Conservation (phyloP, 192 early-diverging fungal genomes). For the Spizellomyces punctatus region DNA sequence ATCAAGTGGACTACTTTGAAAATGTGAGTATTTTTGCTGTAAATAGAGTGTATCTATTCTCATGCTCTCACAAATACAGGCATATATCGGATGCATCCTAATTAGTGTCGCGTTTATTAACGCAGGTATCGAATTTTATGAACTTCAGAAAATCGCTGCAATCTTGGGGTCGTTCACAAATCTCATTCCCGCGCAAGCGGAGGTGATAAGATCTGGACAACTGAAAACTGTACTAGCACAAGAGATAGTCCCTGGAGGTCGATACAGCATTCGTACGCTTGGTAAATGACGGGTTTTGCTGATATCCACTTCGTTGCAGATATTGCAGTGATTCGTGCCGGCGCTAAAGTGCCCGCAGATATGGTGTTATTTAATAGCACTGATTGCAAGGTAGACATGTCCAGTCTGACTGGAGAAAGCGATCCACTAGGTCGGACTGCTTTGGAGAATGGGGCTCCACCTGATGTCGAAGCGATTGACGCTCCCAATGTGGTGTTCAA, state of each 20-base stretch:
- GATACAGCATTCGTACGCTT: neutral
- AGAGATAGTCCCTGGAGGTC: slow-evolving; percentile 45
- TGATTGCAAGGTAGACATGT: slow-evolving; percentile 55
- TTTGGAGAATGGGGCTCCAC: slow-evolving; percentile 14
- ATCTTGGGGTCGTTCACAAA: slow-evolving; percentile 77
- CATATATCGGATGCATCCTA: slow-evolving; percentile 53
- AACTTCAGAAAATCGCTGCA: slow-evolving; percentile 67
- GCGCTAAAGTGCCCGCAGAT: slow-evolving; percentile 53
- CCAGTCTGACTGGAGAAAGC: slow-evolving; percentile 54
- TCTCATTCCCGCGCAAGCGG: slow-evolving; percentile 44
- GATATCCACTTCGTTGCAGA: slow-evolving; percentile 22
- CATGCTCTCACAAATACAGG: slow-evolving; percentile 1
- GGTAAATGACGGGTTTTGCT: neutral
- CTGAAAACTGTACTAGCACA: slow-evolving; percentile 22
- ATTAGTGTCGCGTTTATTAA: slow-evolving; percentile 57
- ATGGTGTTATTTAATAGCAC: slow-evolving; percentile 32
- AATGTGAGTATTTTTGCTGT: slow-evolving; percentile 62
- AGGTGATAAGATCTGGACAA: slow-evolving; percentile 38
- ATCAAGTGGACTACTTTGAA: slow-evolving; percentile 72
- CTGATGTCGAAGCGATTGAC: slow-evolving; percentile 40
- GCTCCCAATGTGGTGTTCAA: slow-evolving; percentile 54
- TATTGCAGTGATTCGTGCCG: slow-evolving; percentile 38
- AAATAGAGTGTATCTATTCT: neutral
- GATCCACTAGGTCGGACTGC: slow-evolving; percentile 41
- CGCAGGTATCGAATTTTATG: slow-evolving; percentile 59